Evolutionary conservation across 768 basidiomycete species (phyloP), one percentile per base, ranked within the genome.

Genomic region (Obba rivulosa): DNA sequence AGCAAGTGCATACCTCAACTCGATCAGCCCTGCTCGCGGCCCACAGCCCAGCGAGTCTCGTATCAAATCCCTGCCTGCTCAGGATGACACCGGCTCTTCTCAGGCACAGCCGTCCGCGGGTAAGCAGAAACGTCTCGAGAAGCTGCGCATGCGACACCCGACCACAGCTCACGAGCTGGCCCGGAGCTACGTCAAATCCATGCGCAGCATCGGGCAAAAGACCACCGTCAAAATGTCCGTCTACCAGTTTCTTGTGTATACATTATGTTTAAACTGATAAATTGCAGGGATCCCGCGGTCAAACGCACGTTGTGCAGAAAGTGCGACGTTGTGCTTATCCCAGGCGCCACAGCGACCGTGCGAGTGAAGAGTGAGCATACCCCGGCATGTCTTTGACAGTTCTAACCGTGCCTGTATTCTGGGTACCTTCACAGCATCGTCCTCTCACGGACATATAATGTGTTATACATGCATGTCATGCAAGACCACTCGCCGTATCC

Each of bases 271-370:
- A 8, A 40, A 49, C 34, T 24, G 22, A 5, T 4, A 2, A 10
- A 2, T 24, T 1, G 38, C 54, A 92, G 91, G 57, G 91, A 93
- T 61, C 90, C 91, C 0, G 69, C 77, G 1, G 74, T 93, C n/a
- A 94, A 93, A 62, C 82, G 91, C 10, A 79, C 83, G 1, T 57
- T 92, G 7, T 94, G 91, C 67, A 80, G 77, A 61, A 70, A 71
- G 1, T 94, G 91, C 58, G 72, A 77, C 48, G 62, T 70, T 0
- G 72, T 83, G 8, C 70, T 92, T 3, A 56, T 91, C 1, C 83
- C 88, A 0, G 91, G 91, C 11, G 53, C 76, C 1, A 83, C 85
- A 1, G 77, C 79, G 0, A 72, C 70, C 1, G 75, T 88, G 20
- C 80, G 89, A 2, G 65, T 87, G 8, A 80, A 80, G 66, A 65